phyloP scores from a whole-genome alignment of 805 yeast species.

The Wickerhamomyces subpelliculosus region DNA sequence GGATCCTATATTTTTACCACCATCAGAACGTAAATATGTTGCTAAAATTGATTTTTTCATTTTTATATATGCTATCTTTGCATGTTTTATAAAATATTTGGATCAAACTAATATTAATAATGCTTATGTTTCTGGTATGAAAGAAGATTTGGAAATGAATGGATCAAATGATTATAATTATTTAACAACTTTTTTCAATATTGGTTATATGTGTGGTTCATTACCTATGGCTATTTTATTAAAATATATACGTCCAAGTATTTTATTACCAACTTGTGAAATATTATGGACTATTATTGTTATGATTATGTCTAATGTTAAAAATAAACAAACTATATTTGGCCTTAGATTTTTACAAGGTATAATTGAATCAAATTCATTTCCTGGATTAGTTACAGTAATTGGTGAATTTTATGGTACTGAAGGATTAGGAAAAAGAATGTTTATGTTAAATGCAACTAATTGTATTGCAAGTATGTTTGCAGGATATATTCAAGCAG shows the following conservation, averaged over 20 bases:
- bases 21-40: not conserved
- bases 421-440: slow-evolving; percentile 5
- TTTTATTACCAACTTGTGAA: slow-evolving; percentile 6
- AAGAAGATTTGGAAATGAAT: slow-evolving; percentile 44
- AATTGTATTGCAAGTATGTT: slow-evolving; percentile 6
- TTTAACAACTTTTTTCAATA: slow-evolving; percentile 3
- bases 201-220: slow-evolving; percentile 2
- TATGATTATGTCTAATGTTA: slow-evolving; percentile 5
- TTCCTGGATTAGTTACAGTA: slow-evolving; percentile 6
- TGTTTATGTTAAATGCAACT: slow-evolving; percentile 9
- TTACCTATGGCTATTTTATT: slow-evolving; percentile 2
- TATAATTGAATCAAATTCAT: slow-evolving; percentile 6
- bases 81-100: not conserved
- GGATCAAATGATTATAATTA: slow-evolving; percentile 46
- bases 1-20: not conserved
- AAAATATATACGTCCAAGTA: slow-evolving; percentile 4
- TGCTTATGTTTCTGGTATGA: slow-evolving; percentile 62
- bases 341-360: slow-evolving; percentile 9
- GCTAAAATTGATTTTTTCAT: not conserved
- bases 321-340: slow-evolving; percentile 2
- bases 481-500: slow-evolving; percentile 37
- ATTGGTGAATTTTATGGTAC: slow-evolving; percentile 7
- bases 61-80: not conserved
- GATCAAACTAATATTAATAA: slow-evolving; percentile 44
- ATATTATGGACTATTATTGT: slow-evolving; percentile 7